These are phyloP conservation scores for Acrasis kona DNA, from an alignment of 78 protist species.

Conservation along the genomic window DNA sequence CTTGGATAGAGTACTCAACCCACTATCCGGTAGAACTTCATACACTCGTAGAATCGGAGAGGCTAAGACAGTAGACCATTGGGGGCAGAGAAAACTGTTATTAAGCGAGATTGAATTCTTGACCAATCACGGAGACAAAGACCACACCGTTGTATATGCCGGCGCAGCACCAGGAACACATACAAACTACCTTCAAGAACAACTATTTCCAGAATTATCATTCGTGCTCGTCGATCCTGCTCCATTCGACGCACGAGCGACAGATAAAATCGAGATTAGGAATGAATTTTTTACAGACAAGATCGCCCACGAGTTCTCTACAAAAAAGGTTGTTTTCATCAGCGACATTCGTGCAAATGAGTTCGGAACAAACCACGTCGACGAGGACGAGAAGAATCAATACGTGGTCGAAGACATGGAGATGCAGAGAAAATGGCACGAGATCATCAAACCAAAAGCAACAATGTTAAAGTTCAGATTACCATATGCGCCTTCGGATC, in stretches of 20 bases:
- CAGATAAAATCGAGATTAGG: not conserved
- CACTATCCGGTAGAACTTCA: no score
- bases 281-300: not conserved
- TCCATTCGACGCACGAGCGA: not conserved
- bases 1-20: no score
- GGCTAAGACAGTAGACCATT: not conserved
- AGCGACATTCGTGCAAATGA: not conserved
- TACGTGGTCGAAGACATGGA: not conserved
- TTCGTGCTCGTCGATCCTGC: conserved; percentile 14
- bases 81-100: not conserved
- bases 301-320: not conserved
- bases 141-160: not conserved
- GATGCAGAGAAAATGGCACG: not conserved
- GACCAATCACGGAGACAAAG: not conserved
- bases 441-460: not conserved
- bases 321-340: not conserved
- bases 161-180: conserved; percentile 14
- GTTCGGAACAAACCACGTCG: not conserved
- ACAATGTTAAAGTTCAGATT: not conserved
- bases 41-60: not conserved
- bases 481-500: not conserved
- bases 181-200: not conserved
- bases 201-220: not conserved
- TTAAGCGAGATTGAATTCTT: conserved; percentile 1
- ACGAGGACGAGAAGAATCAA: not conserved